Evolutionary conservation across 805 yeast species (phyloP), one percentile per base, ranked within the genome.

Genomic region (Metschnikowia kunwiensis): DNA sequence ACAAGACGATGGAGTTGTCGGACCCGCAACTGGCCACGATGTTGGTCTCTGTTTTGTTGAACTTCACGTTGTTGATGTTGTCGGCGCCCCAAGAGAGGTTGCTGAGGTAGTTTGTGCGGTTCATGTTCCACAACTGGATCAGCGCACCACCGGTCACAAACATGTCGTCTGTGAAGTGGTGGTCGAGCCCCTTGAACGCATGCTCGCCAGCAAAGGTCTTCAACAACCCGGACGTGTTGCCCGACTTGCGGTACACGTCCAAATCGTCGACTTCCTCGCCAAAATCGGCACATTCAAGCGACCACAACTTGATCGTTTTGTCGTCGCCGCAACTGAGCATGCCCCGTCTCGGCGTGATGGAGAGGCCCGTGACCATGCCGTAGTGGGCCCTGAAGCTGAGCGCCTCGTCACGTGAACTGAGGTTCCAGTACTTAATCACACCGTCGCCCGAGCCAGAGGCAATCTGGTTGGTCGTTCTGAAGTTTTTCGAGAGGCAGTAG

Each of bases 381-480:
- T 82, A 79, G 64, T 93, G 99, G 0, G 95, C 97, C 56, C 81
- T 80, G 56, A 82, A 86, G 19, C 87, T 77, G 44, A 79, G 78
- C 1, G 75, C 60, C 56, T 93, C 96, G 12, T 78, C 79, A 44
- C 93, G 72, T 8, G 86, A 74, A 1, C 89, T 77, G 62, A 91
- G 61, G 61, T 91, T 86, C 98, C 98, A 93, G 55, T 86, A 85
- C 58, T 93, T 93, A 47, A 93, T 75, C 5, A 85, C 77, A 53
- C 99, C 99, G 59, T 93, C 99, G 23, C 95, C 98, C 6, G 93
- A 80, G 7, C 96, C 97, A 7, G 93, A 78, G 2, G 97, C 97
- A 19, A 91, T 62, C 54, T 80, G 80, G 52, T 79, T 84, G 33
- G 88, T 70, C 29, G 75, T 68, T 28, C 73, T 63, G 55, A 78